Evolutionary conservation across 1,139 yeast species (phyloP).

Genomic region (Geotrichum klebahnii): DNA sequence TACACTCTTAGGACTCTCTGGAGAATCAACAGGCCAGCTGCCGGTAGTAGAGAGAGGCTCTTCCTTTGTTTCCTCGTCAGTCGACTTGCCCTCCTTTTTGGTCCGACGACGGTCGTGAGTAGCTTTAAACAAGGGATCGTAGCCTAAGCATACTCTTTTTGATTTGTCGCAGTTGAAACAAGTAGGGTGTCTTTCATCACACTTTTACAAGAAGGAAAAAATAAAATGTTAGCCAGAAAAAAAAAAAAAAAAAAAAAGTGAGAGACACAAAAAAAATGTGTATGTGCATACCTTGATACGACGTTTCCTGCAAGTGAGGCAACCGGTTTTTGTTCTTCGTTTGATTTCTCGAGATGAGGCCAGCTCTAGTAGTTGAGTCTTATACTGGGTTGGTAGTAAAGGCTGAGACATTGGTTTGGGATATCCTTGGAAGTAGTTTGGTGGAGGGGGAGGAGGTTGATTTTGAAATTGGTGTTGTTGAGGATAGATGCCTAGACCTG

Average conservation of each 20-base stretch:
- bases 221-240: neutral
- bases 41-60: neutral
- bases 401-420: constrained; percentile 1
- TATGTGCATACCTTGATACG: constrained; percentile 43
- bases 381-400: constrained; percentile 8
- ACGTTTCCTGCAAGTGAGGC: constrained; percentile 67
- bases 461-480: neutral
- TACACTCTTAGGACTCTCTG: constrained; percentile 3
- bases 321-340: constrained; percentile 64
- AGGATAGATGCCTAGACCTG: constrained; percentile 3
- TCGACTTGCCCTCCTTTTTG: neutral
- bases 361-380: constrained; percentile 10
- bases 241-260: neutral
- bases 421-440: neutral
- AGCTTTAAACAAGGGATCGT: constrained; percentile 42
- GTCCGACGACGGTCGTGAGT: constrained; percentile 25
- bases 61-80: neutral
- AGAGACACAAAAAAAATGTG: neutral
- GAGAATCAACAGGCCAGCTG: neutral
- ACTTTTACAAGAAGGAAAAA: too few relatives aligned
- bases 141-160: constrained; percentile 65
- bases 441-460: neutral
- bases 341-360: constrained; percentile 31
- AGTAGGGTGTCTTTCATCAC: constrained; percentile 71
- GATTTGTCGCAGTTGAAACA: constrained; percentile 72